phyloP scores from a whole-genome alignment of 148 eudicot species.

The Agrostemma githago region DNA sequence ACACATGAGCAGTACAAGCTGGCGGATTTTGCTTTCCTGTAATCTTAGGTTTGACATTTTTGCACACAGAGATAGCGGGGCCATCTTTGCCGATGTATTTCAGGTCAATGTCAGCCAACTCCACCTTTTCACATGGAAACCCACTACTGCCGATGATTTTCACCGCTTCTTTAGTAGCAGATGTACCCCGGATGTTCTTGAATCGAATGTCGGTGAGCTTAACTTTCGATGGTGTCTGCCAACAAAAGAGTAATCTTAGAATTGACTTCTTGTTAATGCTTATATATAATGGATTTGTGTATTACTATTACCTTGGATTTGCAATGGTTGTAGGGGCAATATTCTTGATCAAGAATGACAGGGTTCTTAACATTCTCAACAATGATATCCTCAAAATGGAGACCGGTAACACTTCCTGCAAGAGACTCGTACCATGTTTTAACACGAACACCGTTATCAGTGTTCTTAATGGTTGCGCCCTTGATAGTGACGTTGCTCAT shows the following conservation, averaged over 20 bases:
- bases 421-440: constrained; percentile 30
- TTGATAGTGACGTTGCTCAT: constrained; percentile 26
- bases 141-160: constrained; percentile 41
- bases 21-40: no score
- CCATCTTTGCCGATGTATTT: constrained; percentile 29
- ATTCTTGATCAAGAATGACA: constrained; percentile 34
- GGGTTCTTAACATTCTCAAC: constrained; percentile 40
- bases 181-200: constrained; percentile 38
- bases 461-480: no score
- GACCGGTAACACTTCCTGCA: constrained; percentile 29
- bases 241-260: background rate
- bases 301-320: constrained; percentile 16
- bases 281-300: no score
- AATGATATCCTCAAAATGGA: constrained; percentile 46
- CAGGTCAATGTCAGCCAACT: constrained; percentile 40
- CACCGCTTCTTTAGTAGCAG: constrained; percentile 25
- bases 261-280: background rate
- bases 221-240: constrained; percentile 23
- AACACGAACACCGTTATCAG: no score
- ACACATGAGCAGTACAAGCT: constrained; percentile 14
- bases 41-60: no score
- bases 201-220: constrained; percentile 29
- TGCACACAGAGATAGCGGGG: constrained; percentile 8
- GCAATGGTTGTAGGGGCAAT: constrained; percentile 28
- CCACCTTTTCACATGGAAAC: constrained; percentile 33